Conservation (phyloP, 305 asterid genomes). For the Rubia tinctorum region DNA sequence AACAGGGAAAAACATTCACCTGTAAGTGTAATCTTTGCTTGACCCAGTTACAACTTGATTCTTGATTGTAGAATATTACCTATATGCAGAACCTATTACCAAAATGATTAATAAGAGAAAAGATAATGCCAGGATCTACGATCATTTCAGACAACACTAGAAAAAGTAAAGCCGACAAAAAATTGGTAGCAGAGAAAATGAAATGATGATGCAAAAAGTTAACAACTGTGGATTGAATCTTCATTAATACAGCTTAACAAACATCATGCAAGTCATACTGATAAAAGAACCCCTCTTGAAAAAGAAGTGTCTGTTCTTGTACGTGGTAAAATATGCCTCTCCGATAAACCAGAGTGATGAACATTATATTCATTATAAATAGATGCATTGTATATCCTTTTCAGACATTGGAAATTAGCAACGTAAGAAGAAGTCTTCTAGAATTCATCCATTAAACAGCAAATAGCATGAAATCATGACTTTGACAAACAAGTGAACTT, state of each 20-base stretch:
- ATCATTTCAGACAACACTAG: too few species aligned
- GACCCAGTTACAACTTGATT: slow-evolving; percentile 27
- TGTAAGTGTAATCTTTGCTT: slow-evolving; percentile 15
- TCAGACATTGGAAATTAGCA: neutral
- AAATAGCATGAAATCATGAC: too few species aligned
- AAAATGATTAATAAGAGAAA: neutral
- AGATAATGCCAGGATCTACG: neutral
- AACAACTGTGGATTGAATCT: neutral
- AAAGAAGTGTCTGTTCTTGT: neutral
- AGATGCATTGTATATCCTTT: neutral
- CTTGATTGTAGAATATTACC: slow-evolving; percentile 28
- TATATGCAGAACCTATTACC: slow-evolving; percentile 38
- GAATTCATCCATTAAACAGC: too few species aligned
- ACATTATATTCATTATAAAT: neutral
- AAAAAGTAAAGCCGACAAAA: too few species aligned
- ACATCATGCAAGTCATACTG: neutral
- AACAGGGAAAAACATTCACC: too few species aligned
- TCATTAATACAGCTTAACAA: neutral
- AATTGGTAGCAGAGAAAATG: too few species aligned
- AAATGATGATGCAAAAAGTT: neutral
- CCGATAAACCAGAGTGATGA: neutral
- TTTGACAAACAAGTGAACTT: too few species aligned
- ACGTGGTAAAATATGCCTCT: neutral
- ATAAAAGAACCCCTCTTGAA: neutral
- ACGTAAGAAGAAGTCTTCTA: neutral